Evolutionary conservation across 2,329 filamentous ascomycete genomes (phyloP).

Genomic region (Xylariaceae sp.): DNA sequence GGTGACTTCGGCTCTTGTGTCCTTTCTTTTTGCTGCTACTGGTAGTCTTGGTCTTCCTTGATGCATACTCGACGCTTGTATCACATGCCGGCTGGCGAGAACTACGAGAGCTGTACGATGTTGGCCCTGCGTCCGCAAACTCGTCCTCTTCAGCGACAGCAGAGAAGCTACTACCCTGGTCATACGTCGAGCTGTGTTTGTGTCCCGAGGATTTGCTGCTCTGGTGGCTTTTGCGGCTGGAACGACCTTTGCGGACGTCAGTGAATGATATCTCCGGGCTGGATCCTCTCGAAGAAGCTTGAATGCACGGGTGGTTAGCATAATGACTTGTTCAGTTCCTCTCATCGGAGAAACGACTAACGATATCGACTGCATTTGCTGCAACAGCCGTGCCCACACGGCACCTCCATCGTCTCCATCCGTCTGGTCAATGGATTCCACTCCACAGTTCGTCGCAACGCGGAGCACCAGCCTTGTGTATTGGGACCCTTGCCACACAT

Average conservation of each 20-base stretch:
- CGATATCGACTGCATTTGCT: slow-evolving; percentile 42
- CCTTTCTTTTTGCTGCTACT: slow-evolving; percentile 27
- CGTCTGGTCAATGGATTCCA: slow-evolving; percentile 24
- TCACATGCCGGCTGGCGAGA: slow-evolving; percentile 23
- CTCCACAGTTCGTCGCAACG: slow-evolving; percentile 26
- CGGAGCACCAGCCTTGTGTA: slow-evolving; percentile 49
- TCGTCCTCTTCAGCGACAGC: slow-evolving; percentile 23
- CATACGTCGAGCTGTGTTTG: slow-evolving; percentile 23
- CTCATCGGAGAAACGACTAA: slow-evolving; percentile 28
- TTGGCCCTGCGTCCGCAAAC: slow-evolving; percentile 12
- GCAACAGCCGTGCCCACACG: slow-evolving; percentile 53
- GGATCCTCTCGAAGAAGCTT: slow-evolving; percentile 32
- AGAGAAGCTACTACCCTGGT: slow-evolving; percentile 20
- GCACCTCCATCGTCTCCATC: slow-evolving; percentile 36
- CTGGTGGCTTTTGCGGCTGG: slow-evolving; percentile 35
- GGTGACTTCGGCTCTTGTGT: slow-evolving; percentile 24
- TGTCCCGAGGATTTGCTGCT: slow-evolving; percentile 20
- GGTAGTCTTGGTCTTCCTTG: slow-evolving; percentile 25
- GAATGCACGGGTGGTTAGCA: slow-evolving; percentile 13
- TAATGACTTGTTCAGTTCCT: neutral
- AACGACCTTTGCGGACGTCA: slow-evolving; percentile 36
- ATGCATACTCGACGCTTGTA: slow-evolving; percentile 17
- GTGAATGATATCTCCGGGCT: slow-evolving; percentile 36
- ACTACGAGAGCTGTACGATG: slow-evolving; percentile 19
- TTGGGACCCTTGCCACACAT: slow-evolving; percentile 49